Evolutionary conservation across 352 stramenopile genomes (phyloP).

Genomic region (Globisporangium spiculum): DNA sequence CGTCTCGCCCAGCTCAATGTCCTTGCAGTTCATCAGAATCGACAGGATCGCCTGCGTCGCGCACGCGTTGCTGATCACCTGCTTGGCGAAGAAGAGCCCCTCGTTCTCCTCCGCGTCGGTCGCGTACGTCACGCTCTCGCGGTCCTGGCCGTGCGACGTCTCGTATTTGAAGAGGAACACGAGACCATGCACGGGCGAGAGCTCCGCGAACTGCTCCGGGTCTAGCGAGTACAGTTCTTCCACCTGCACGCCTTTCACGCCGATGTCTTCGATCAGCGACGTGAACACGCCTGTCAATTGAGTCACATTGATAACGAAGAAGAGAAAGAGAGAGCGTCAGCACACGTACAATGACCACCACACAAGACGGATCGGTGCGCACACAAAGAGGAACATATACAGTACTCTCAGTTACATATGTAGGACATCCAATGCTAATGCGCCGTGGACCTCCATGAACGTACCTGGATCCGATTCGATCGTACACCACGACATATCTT

Average conservation of each 20-base stretch:
- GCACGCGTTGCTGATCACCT: slow-evolving; percentile 96
- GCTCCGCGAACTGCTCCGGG: slow-evolving; percentile 66
- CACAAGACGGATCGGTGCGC: not conserved
- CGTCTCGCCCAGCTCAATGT: slow-evolving; percentile 64
- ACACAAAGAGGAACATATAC: not conserved
- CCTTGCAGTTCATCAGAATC: slow-evolving; percentile 91
- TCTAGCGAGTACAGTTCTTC: slow-evolving; percentile 94
- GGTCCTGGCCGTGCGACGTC: slow-evolving; percentile 38
- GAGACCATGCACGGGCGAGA: slow-evolving; percentile 88
- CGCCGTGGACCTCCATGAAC: not conserved
- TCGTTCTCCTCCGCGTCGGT: slow-evolving; percentile 38
- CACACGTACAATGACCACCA: not conserved
- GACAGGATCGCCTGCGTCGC: slow-evolving; percentile 96
- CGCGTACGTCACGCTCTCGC: slow-evolving; percentile 17
- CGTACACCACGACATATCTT: slow-evolving; percentile 70
- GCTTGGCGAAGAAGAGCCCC: slow-evolving; percentile 94
- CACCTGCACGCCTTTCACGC: slow-evolving; percentile 91
- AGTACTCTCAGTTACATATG: not conserved
- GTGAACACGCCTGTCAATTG: slow-evolving; percentile 75
- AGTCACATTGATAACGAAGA: not conserved
- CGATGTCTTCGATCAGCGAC: slow-evolving; percentile 92
- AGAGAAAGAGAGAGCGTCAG: not conserved
- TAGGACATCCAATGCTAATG: not conserved
- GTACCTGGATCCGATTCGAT: slow-evolving; percentile 78
- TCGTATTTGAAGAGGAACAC: slow-evolving; percentile 98